Conservation (phyloP, 2,329 filamentous ascomycete genomes). For the Huntiella omanensis region DNA sequence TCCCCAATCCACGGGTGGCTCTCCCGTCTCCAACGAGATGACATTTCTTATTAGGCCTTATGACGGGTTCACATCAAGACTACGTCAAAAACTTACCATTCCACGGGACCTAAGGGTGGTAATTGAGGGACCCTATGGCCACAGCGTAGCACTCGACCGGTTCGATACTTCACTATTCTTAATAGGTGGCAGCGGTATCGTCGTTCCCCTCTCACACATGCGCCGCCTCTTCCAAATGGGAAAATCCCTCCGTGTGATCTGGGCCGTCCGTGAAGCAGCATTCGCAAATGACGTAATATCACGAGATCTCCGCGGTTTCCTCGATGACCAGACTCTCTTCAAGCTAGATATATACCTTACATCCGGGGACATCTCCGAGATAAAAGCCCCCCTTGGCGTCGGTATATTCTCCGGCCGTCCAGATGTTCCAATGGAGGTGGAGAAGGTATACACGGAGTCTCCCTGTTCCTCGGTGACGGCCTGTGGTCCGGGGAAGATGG, state of each 20-base stretch:
- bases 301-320: conserved; percentile 11
- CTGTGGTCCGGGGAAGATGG: conserved; percentile 27
- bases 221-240: conserved; percentile 14
- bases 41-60: conserved; percentile 28
- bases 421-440: conserved; percentile 18
- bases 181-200: conserved; percentile 27
- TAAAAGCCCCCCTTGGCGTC: conserved; percentile 11
- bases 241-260: conserved; percentile 20
- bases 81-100: conserved; percentile 15
- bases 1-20: conserved; percentile 1
- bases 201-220: conserved; percentile 23
- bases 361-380: not conserved
- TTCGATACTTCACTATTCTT: conserved; percentile 25
- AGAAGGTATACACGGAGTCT: conserved; percentile 13
- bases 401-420: conserved; percentile 17
- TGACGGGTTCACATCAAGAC: conserved; percentile 24
- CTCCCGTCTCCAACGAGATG: conserved; percentile 15
- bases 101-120: conserved; percentile 19
- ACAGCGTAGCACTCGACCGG: conserved; percentile 20
- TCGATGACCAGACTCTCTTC: not conserved
- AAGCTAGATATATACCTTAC: conserved; percentile 22
- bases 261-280: conserved; percentile 24
- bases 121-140: conserved; percentile 27
- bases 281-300: conserved; percentile 21
- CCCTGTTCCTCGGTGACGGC: conserved; percentile 23